A percentile compares a stretch with the other conserved stretches of the same genome.
Evolutionary conservation across 208 protist genomes (phyloP).

Genomic region (Balamuthia mandrillaris): DNA sequence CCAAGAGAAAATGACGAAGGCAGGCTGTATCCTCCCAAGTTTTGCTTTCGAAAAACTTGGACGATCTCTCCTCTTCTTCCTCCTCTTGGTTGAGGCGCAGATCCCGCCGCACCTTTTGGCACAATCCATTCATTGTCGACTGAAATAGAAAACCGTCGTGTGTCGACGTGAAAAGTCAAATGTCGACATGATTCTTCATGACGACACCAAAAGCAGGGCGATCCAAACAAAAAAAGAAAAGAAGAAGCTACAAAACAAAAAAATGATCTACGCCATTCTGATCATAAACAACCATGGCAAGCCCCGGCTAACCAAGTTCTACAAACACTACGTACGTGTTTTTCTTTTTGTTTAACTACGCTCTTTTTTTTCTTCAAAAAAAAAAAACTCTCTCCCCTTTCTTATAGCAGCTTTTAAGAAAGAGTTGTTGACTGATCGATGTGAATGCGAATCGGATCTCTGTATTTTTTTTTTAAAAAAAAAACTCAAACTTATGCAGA

Average conservation of each 20-base stretch:
- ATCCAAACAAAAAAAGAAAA: too few species aligned
- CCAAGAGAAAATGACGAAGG: too few species aligned
- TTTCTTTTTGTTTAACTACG: not conserved
- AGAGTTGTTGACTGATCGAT: not conserved
- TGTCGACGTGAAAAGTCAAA: too few species aligned
- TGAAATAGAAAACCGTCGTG: too few species aligned
- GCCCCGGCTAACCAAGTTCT: conserved; percentile 91
- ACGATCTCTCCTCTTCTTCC: too few species aligned
- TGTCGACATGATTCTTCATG: too few species aligned
- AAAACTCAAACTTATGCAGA: conserved; percentile 27
- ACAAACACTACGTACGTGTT: conserved; percentile 77
- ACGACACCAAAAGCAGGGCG: too few species aligned
- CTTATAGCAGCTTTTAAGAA: not conserved
- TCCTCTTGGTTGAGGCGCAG: too few species aligned
- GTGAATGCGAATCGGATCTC: not conserved
- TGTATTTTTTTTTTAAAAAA: not conserved
- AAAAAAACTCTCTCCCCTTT: not conserved
- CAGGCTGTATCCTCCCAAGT: too few species aligned
- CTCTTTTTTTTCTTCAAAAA: not conserved
- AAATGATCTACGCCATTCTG: conserved; percentile 93
- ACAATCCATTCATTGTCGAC: too few species aligned
- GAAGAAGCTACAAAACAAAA: not conserved
- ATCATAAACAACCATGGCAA: conserved; percentile 97
- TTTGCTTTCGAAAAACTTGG: too few species aligned
- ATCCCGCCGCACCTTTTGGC: too few species aligned